Evolutionary conservation across 345 rosid genomes (phyloP).

Genomic region (Luvunga scandens): DNA sequence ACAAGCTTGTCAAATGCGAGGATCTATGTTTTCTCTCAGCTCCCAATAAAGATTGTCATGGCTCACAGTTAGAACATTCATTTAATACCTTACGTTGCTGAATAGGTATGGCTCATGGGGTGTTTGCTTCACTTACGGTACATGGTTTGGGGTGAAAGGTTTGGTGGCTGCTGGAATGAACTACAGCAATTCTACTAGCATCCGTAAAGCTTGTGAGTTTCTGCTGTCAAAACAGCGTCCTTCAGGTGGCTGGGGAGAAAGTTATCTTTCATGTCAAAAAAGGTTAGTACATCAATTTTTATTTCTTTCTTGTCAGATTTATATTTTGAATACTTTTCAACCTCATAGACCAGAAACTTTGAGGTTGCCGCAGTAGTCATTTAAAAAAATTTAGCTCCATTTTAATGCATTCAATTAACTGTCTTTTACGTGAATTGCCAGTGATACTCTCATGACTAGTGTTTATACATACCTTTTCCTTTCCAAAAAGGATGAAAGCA

Average conservation of each 20-base stretch:
- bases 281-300: constrained; percentile 35
- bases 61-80: not conserved
- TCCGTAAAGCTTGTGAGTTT: constrained; percentile 82
- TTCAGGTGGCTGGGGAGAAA: constrained; percentile 98
- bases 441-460: not conserved
- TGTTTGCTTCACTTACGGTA: constrained; percentile 83
- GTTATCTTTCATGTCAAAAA: constrained; percentile 90
- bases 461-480: not conserved
- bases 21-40: not conserved
- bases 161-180: constrained; percentile 77
- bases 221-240: constrained; percentile 76
- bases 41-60: not conserved
- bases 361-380: not conserved
- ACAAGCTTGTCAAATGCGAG: not conserved
- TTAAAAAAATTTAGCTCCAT: not conserved
- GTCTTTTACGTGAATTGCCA: not conserved
- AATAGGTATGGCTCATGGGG: constrained; percentile 96
- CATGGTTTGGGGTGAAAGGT: constrained; percentile 82
- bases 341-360: not conserved
- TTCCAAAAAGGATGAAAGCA: not conserved
- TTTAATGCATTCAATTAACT: not conserved
- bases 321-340: not conserved
- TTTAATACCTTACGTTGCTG: constrained; percentile 4
- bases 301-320: not conserved
- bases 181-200: constrained; percentile 47